Conservation (phyloP, 2,329 filamentous ascomycete genomes). For the Trichophyton rubrum region DNA sequence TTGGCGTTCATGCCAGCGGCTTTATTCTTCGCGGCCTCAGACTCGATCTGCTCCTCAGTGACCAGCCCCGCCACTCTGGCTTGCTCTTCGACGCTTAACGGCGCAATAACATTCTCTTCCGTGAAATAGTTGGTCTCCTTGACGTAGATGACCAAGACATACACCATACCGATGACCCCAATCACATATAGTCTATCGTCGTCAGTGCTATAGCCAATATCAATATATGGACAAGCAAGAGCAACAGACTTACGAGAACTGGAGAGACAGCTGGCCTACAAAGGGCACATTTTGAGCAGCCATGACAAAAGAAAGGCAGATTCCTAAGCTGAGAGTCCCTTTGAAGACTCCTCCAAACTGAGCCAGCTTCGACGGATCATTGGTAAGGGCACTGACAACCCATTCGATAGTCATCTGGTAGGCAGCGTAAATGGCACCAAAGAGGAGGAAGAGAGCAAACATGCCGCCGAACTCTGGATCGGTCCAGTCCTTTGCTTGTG, state of each 20-base stretch:
- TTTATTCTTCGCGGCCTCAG: not conserved
- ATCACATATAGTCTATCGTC: not conserved
- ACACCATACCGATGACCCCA: not conserved
- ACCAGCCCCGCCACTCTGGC: not conserved
- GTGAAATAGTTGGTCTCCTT: not conserved
- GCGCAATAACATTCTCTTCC: not conserved
- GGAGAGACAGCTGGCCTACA: not conserved
- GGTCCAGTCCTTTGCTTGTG: constrained; percentile 10
- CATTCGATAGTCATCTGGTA: constrained; percentile 60
- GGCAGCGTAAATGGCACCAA: constrained; percentile 74
- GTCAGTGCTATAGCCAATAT: not conserved
- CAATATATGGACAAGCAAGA: too few species aligned
- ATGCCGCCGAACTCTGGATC: constrained; percentile 13
- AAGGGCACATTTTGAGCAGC: not conserved
- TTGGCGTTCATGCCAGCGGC: not conserved
- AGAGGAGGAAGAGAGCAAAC: constrained; percentile 38
- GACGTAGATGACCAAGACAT: not conserved
- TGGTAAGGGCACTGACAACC: constrained; percentile 78
- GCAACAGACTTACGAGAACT: not conserved
- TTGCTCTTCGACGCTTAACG: not conserved
- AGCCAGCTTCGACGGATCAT: constrained; percentile 72
- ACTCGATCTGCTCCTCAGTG: not conserved
- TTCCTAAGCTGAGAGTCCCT: constrained; percentile 66
- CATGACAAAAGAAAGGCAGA: constrained; percentile 40
- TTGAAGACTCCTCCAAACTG: constrained; percentile 79